Evolutionary conservation across 768 basidiomycete genomes (phyloP).

Genomic region (Boletus eberwhitei): DNA sequence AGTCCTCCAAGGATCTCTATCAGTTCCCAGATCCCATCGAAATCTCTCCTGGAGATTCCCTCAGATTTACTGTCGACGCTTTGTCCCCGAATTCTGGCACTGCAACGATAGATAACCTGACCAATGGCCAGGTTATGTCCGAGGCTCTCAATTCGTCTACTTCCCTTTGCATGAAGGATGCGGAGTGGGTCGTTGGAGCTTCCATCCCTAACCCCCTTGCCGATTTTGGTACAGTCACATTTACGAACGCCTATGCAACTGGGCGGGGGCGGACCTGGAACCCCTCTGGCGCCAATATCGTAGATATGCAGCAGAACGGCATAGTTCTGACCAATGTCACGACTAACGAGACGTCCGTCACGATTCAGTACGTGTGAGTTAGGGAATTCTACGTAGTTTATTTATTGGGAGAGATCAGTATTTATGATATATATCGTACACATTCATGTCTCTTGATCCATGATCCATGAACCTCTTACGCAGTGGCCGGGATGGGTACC

Average conservation of each 20-base stretch:
- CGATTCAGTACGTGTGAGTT: too few relatives aligned
- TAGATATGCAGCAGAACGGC: too few relatives aligned
- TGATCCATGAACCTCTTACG: neutral
- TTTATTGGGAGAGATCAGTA: too few relatives aligned
- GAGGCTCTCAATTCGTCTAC: neutral
- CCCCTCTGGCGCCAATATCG: too few relatives aligned
- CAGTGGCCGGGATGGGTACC: neutral
- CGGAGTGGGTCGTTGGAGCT: constrained; percentile 1
- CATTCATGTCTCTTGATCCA: neutral
- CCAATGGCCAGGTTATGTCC: neutral
- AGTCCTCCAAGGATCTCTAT: too few relatives aligned
- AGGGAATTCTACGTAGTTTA: too few relatives aligned
- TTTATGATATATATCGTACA: neutral
- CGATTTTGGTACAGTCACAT: constrained; percentile 2
- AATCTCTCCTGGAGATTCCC: constrained; percentile 4
- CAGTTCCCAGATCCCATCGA: neutral
- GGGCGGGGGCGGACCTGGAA: too few relatives aligned
- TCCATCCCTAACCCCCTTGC: neutral
- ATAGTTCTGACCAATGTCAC: too few relatives aligned
- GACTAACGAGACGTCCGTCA: too few relatives aligned
- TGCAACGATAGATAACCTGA: neutral
- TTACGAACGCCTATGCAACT: neutral
- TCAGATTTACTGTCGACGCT: neutral
- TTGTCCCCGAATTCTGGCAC: neutral
- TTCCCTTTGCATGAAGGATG: constrained; percentile 2